phyloP scores from a whole-genome alignment of 2,329 filamentous ascomycete species.

The Pseudogymnoascus sp. region DNA sequence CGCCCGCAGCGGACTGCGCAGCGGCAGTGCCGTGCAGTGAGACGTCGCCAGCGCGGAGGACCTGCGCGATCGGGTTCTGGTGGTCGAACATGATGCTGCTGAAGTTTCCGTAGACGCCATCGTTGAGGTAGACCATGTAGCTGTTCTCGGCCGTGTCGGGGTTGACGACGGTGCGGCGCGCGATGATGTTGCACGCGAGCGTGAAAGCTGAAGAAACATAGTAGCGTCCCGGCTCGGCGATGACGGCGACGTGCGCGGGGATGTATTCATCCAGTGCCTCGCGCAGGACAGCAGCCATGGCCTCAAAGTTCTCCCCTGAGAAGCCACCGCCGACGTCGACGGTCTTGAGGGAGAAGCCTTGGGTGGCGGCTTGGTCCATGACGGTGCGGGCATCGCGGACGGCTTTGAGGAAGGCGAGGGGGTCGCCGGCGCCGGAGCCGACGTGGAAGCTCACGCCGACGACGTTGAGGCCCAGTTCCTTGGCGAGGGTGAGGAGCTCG shows the following conservation, averaged over 20 bases:
- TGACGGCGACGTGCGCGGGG: conserved; percentile 69
- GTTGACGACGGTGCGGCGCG: conserved; percentile 79
- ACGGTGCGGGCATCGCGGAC: conserved; percentile 82
- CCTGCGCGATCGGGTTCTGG: conserved; percentile 79
- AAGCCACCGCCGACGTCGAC: conserved; percentile 95
- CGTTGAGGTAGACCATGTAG: conserved; percentile 97
- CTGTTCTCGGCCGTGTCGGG: conserved; percentile 57
- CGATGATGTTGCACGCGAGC: conserved; percentile 91
- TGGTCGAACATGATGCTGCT: conserved; percentile 99
- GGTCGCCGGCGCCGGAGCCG: conserved; percentile 90
- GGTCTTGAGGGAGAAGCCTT: conserved; percentile 77
- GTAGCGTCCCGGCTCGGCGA: conserved; percentile 93
- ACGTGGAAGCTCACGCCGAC: conserved; percentile 98
- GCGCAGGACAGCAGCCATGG: conserved; percentile 75
- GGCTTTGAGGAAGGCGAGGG: conserved; percentile 82
- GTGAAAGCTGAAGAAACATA: conserved; percentile 93
- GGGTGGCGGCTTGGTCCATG: conserved; percentile 72
- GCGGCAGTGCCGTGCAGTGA: conserved; percentile 51
- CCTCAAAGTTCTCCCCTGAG: conserved; percentile 81
- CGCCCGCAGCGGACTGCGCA: conserved; percentile 39
- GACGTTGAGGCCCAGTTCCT: conserved; percentile 77
- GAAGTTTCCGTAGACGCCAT: conserved; percentile 97
- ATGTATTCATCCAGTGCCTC: conserved; percentile 82
- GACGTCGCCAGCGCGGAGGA: conserved; percentile 58
- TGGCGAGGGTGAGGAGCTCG: conserved; percentile 70